phyloP scores from a whole-genome alignment of 2,329 filamentous ascomycete genomes.

The Drechslerella dactyloides region DNA sequence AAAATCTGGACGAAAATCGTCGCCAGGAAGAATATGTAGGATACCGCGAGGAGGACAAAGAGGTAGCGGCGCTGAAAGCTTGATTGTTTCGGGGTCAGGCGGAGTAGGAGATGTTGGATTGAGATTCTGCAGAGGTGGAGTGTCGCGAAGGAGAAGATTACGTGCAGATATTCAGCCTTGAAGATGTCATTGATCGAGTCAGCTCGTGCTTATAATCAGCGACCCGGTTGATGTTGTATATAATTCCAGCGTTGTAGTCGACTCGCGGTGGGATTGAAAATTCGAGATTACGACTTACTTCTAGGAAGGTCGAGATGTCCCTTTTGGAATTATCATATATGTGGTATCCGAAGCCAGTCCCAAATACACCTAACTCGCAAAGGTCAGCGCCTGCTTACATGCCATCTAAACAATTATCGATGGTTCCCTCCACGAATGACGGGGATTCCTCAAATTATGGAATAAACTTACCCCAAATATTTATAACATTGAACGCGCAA shows the following conservation, averaged over 20 bases:
- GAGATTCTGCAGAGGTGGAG: conserved; percentile 34
- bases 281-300: conserved; percentile 17
- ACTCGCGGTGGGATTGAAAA: too few species aligned
- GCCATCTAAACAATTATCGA: too few species aligned
- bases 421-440: too few species aligned
- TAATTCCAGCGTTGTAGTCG: too few species aligned
- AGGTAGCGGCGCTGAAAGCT: conserved; percentile 23
- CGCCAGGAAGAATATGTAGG: conserved; percentile 19
- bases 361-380: conserved; percentile 27
- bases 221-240: neutral
- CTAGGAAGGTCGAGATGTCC: conserved; percentile 20
- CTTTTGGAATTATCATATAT: conserved; percentile 27
- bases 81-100: conserved; percentile 23
- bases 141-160: conserved; percentile 22
- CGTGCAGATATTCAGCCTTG: conserved; percentile 28
- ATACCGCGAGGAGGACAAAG: conserved; percentile 5
- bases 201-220: too few species aligned
- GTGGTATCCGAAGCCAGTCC: conserved; percentile 44
- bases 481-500: conserved; percentile 29
- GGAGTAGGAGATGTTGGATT: conserved; percentile 40
- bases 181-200: too few species aligned
- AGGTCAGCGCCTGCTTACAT: too few species aligned
- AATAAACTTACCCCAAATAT: conserved; percentile 21
- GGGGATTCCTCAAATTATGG: too few species aligned
- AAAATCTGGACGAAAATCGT: conserved; percentile 21